phyloP scores from a whole-genome alignment of 208 protist species.

The Acanthamoeba quina region DNA sequence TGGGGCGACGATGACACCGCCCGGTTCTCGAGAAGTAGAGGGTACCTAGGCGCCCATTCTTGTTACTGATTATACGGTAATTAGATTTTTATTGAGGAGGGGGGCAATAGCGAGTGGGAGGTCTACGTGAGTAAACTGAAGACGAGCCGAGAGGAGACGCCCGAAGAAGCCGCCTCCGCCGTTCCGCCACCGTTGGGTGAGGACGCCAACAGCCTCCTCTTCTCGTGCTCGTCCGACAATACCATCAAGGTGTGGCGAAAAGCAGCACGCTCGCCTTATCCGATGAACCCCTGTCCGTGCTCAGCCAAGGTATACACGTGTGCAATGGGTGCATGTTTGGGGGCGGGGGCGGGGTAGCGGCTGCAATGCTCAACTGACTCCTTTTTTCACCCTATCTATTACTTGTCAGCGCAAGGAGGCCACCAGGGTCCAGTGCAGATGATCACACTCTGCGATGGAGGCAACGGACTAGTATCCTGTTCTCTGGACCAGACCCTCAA shows the following conservation, averaged over 20 bases:
- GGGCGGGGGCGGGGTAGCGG: too few relatives aligned
- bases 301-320: neutral
- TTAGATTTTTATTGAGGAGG: too few relatives aligned
- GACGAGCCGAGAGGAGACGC: neutral
- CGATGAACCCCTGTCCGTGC: neutral
- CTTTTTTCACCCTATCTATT: neutral
- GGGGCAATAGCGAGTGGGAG: too few relatives aligned
- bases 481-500: constrained; percentile 61
- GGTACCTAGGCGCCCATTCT: neutral
- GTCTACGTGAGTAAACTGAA: neutral
- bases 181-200: neutral
- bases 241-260: constrained; percentile 56
- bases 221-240: constrained; percentile 57
- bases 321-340: too few relatives aligned
- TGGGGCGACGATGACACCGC: constrained; percentile 32
- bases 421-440: constrained; percentile 23
- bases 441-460: constrained; percentile 25
- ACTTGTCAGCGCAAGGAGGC: neutral
- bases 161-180: neutral
- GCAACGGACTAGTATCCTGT: neutral
- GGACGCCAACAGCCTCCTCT: constrained; percentile 12
- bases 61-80: too few relatives aligned
- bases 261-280: neutral
- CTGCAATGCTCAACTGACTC: too few relatives aligned
- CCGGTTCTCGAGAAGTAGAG: neutral